Conservation (phyloP, 1,284 basidiomycete genomes). For the Volvariella volvacea region DNA sequence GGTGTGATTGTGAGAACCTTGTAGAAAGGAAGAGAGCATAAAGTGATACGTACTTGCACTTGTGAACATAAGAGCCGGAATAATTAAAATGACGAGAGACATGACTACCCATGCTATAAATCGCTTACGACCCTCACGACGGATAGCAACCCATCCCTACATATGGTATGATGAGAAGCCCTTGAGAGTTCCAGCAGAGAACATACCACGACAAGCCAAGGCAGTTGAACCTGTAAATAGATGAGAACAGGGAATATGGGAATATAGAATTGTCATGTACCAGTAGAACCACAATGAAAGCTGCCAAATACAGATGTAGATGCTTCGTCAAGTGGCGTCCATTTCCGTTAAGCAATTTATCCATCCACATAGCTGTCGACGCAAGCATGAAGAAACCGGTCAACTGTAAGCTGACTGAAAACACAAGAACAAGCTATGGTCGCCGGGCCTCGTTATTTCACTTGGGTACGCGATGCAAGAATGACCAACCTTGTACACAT, state of each 20-base stretch:
- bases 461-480: no score
- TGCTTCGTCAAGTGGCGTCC: slow-evolving; percentile 26
- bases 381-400: slow-evolving; percentile 45
- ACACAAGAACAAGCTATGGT: slow-evolving; percentile 39
- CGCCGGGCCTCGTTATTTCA: no score
- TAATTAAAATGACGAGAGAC: slow-evolving; percentile 31
- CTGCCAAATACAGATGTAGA: slow-evolving; percentile 30
- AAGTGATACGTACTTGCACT: slow-evolving; percentile 22
- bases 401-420: slow-evolving; percentile 45
- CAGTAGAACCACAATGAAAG: slow-evolving; percentile 32
- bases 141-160: slow-evolving; percentile 45
- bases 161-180: background rate
- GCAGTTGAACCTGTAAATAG: slow-evolving; percentile 17
- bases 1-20: background rate
- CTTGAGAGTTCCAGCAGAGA: background rate
- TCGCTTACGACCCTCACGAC: slow-evolving; percentile 33
- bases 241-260: background rate
- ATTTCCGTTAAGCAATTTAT: slow-evolving; percentile 34
- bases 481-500: slow-evolving; percentile 47
- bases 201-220: slow-evolving; percentile 41
- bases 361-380: slow-evolving; percentile 44
- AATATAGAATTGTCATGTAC: slow-evolving; percentile 18
- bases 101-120: slow-evolving; percentile 38
- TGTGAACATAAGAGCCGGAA: slow-evolving; percentile 37
- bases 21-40: background rate